Evolutionary conservation across 139 green algal species (phyloP).

Genomic region (Marvania coccoides): DNA sequence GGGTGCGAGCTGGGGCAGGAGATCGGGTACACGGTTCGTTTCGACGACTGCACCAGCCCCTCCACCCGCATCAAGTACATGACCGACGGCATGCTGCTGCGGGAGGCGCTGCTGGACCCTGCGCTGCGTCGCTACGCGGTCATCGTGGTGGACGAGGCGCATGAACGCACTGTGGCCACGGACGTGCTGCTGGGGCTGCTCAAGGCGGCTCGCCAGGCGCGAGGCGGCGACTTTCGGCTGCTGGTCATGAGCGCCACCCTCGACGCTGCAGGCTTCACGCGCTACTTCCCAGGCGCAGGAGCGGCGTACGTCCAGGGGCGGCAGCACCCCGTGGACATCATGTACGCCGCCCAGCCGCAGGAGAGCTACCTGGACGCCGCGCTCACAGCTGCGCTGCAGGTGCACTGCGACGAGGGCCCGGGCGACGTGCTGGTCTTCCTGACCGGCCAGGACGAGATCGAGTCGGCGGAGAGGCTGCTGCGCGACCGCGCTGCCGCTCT

Average conservation of each 20-base stretch:
- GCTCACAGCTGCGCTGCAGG: conserved; percentile 65
- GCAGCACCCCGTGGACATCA: conserved; percentile 64
- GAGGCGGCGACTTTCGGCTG: conserved; percentile 37
- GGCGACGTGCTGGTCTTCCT: conserved; percentile 91
- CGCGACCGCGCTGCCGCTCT: conserved; percentile 25
- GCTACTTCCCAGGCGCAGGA: conserved; percentile 64
- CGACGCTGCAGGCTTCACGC: conserved; percentile 66
- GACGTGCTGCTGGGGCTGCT: conserved; percentile 92
- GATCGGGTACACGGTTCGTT: conserved; percentile 77
- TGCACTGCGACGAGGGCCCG: conserved; percentile 58
- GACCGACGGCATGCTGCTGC: conserved; percentile 94
- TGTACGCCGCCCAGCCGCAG: conserved; percentile 64
- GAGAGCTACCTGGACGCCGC: conserved; percentile 89
- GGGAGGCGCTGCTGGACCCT: conserved; percentile 83
- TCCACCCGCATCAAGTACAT: conserved; percentile 77
- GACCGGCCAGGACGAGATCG: conserved; percentile 84
- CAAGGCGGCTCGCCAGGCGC: conserved; percentile 53
- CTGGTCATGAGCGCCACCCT: conserved; percentile 96
- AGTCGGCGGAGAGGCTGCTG: conserved; percentile 63
- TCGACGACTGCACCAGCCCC: conserved; percentile 64
- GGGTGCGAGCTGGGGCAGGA: conserved; percentile 21
- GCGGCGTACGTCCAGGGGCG: conserved; percentile 63
- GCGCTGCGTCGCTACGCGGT: conserved; percentile 66
- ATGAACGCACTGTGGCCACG: conserved; percentile 88
- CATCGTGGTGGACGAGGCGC: conserved; percentile 93